Conservation (phyloP, 2,329 filamentous ascomycete species). For the Clonostachys byssicola region DNA sequence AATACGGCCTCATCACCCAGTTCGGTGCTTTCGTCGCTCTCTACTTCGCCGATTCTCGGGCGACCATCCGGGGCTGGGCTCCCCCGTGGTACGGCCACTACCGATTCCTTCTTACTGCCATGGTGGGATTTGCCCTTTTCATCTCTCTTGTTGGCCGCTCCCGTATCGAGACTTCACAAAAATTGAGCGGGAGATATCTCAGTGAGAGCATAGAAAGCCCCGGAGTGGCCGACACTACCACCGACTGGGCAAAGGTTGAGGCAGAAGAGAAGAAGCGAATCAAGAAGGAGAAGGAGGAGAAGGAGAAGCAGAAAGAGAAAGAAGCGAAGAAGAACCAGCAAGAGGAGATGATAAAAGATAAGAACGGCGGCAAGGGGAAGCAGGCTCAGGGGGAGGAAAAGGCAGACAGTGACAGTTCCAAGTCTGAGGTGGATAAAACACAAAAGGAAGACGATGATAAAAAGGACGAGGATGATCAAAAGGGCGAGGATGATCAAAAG, state of each 20-base stretch:
- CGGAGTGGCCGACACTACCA: conserved; percentile 25
- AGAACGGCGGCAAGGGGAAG: conserved; percentile 8
- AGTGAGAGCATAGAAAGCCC: conserved; percentile 27
- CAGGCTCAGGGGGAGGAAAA: conserved; percentile 17
- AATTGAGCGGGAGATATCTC: conserved; percentile 25
- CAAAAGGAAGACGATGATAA: conserved; percentile 6
- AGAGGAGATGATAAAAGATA: conserved; percentile 10
- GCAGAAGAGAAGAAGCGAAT: conserved; percentile 26
- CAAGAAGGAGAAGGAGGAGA: conserved; percentile 11
- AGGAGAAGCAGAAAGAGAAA: conserved; percentile 17
- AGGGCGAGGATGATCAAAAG: conserved; percentile 1
- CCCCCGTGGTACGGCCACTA: conserved; percentile 85
- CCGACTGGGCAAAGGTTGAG: conserved; percentile 42
- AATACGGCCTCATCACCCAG: conserved; percentile 81
- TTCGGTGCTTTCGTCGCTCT: conserved; percentile 81
- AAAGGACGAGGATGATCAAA: conserved; percentile 7
- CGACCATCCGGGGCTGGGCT: conserved; percentile 70
- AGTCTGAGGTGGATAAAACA: too few species aligned
- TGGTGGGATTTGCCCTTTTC: conserved; percentile 80
- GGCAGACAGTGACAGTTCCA: too few species aligned
- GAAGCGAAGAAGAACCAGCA: conserved; percentile 9
- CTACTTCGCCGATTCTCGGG: conserved; percentile 79
- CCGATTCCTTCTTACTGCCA: conserved; percentile 86
- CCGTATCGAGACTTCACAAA: conserved; percentile 50
- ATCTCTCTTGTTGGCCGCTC: conserved; percentile 78